Evolutionary conservation across 2,329 filamentous ascomycete genomes (phyloP), one percentile per base, ranked within the genome.

Genomic region (Pseudocercospora fijiensis): DNA sequence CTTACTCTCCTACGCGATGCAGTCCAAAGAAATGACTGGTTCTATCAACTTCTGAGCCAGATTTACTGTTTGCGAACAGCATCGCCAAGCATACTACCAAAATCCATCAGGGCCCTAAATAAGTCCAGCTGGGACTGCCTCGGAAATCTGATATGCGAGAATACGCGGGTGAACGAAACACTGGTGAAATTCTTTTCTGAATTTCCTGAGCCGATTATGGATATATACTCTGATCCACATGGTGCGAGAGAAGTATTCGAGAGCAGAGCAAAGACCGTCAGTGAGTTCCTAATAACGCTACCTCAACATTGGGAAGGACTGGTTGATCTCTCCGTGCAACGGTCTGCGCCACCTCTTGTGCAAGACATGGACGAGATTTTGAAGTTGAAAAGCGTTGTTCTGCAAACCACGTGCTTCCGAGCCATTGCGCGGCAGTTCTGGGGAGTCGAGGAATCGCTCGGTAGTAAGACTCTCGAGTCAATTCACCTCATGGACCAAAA

Each of bases 1-100:
- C 78, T 86, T 33, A 67, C 73, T n/a, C 79, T 90, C 7, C 76
- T 92, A 11, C 71, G 67, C 26, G 78, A 85, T 24, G 89, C 89
- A 1, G 88, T 86, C 67, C 49, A 66, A 1, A 69, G 73, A 0
- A 74, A 81, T 4, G 90, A 93, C 73, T 66, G 79, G 53, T 85
- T 90, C 71, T 92, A 88, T 72, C 69, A 92, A 57, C 79, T 83
- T 5, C 73, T 90, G 11, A 88, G 90, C 71, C 88, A 90, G 71
- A 64, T 89, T 1, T 88, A 86, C 73, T 90, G 87, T 71, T 71
- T 83, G 20, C 85, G 84, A 82, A 82, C 81, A 3, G 62, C 76
- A 2, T 73, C 78, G 18, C 76, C 74, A 0, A 58, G 67, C 1
- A 65, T 72, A 2, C 71, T 84, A 4, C 75, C 81, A 16, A 69